Conservation (phyloP, 768 basidiomycete genomes). For the Nidularia sp. region DNA sequence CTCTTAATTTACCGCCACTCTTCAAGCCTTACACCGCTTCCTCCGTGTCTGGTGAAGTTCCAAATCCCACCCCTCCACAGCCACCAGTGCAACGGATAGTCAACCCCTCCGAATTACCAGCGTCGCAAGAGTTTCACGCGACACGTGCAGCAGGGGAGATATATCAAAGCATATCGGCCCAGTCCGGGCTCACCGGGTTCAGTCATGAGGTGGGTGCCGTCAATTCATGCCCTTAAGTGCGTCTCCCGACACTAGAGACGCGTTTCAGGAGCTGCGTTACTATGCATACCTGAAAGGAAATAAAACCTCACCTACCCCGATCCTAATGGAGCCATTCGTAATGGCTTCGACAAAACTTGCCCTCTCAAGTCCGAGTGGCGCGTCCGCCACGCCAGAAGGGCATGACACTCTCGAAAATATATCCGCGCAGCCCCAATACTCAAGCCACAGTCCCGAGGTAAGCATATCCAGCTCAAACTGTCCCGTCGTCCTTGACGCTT, state of each 20-base stretch:
- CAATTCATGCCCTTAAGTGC: neutral
- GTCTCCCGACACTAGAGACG: constrained; percentile 1
- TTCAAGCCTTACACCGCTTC: constrained; percentile 36
- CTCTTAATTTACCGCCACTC: constrained; percentile 43
- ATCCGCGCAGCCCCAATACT: constrained; percentile 27
- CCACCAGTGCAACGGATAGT: constrained; percentile 1
- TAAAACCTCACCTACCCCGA: constrained; percentile 19
- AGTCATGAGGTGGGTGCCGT: constrained; percentile 35
- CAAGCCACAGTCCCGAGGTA: constrained; percentile 49
- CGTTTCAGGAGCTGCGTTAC: constrained; percentile 35
- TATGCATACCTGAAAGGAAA: constrained; percentile 36
- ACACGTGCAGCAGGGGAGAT: constrained; percentile 15
- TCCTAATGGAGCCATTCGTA: constrained; percentile 20
- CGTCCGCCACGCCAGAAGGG: constrained; percentile 1
- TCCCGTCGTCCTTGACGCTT: neutral
- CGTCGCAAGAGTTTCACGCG: constrained; percentile 13
- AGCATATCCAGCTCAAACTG: neutral
- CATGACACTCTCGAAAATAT: constrained; percentile 31
- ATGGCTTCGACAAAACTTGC: neutral
- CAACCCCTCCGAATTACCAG: constrained; percentile 12
- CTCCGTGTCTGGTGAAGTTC: neutral
- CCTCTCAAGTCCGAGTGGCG: too few relatives aligned
- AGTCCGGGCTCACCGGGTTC: constrained; percentile 27
- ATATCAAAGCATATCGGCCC: constrained; percentile 34
- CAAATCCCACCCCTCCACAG: neutral